Base-by-base conservation (phyloP, 305 asterid genomes). In the Fraxinus velutina region DNA sequence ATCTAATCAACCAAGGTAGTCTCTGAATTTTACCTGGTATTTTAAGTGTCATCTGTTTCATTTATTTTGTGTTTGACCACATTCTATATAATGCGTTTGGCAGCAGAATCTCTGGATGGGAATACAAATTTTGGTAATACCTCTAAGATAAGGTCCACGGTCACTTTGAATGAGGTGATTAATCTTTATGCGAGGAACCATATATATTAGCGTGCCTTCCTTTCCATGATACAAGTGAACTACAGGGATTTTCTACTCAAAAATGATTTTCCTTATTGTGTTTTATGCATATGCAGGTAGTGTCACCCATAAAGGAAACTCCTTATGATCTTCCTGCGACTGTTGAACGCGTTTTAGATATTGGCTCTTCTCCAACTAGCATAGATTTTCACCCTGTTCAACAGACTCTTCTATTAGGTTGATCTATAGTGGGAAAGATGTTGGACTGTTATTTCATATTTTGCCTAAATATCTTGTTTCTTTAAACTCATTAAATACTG, bases 371-470 rank as follows among this genome's bases (percentile, higher is more conserved):
- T 52, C 88, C 87, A 47, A 90, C 89, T 47, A 84, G 87, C 89
- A 91, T 93, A 92, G 95, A 88, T 77, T 92, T 93, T 86, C 94
- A 93, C 80, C 97, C 97, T 80, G 81, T 84, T 82, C 86, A 87
- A 39, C 92, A 91, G 80, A 89, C 90, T 75, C 80, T 91, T 83
- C 86, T 93, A 27, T 82, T 92, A 91, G 97, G 97, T 93, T 85
- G 80, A 8, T 52, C 78, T 34, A 30, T 44, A 64, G 22, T 47
- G 70, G 22, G 62, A 66, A 37, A 32, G 75, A 7, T 76, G 71
- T 80, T n/a, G 17, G 30, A 52, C 73, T 30, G 12, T 64, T 42
- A 19, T 34, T 75, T 79, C 27, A 10, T 75, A 37, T 29, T 78
- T 81, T 79, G 60, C 33, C 74, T 42, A 39, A 32, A 36, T 76